Evolutionary conservation across 371 early-diverging fungal genomes (phyloP).

Genomic region (Apophysomyces trapeziformis): DNA sequence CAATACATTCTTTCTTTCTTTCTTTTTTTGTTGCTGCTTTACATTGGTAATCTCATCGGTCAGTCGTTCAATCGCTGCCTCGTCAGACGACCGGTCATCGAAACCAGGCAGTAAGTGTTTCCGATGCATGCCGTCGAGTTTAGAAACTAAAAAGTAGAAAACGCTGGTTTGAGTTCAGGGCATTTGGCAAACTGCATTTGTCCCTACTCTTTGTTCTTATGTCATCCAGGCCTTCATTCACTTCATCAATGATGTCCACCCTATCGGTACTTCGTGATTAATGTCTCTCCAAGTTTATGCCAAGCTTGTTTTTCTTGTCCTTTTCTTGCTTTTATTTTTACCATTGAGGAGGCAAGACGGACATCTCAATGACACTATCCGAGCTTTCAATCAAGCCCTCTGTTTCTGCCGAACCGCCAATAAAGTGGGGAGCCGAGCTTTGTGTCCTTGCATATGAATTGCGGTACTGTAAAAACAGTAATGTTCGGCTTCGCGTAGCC

Average conservation of each 20-base stretch:
- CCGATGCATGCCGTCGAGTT: conserved; percentile 86
- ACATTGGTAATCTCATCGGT: conserved; percentile 86
- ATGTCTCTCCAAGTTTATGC: not conserved
- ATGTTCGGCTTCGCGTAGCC: conserved; percentile 90
- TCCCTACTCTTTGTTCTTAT: conserved; percentile 69
- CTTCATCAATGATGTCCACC: conserved; percentile 90
- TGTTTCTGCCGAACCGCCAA: conserved; percentile 55
- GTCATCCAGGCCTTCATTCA: conserved; percentile 59
- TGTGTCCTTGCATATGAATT: conserved; percentile 83
- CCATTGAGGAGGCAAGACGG: conserved; percentile 87
- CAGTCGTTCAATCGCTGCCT: conserved; percentile 81
- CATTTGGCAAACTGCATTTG: not conserved
- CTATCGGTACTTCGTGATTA: conserved; percentile 38
- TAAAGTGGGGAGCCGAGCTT: conserved; percentile 42
- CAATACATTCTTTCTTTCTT: too few species aligned
- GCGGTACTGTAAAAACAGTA: conserved; percentile 91
- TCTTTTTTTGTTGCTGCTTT: conserved; percentile 2
- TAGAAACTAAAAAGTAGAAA: conserved; percentile 60
- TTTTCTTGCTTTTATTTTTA: conserved; percentile 26
- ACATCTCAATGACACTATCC: conserved; percentile 71
- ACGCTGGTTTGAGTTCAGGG: too few species aligned
- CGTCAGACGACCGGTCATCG: conserved; percentile 85
- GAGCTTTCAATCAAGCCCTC: conserved; percentile 72
- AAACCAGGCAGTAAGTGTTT: conserved; percentile 94
- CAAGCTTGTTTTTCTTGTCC: not conserved